Conservation (phyloP, 2,329 filamentous ascomycete genomes). For the Colletotrichum filicis region DNA sequence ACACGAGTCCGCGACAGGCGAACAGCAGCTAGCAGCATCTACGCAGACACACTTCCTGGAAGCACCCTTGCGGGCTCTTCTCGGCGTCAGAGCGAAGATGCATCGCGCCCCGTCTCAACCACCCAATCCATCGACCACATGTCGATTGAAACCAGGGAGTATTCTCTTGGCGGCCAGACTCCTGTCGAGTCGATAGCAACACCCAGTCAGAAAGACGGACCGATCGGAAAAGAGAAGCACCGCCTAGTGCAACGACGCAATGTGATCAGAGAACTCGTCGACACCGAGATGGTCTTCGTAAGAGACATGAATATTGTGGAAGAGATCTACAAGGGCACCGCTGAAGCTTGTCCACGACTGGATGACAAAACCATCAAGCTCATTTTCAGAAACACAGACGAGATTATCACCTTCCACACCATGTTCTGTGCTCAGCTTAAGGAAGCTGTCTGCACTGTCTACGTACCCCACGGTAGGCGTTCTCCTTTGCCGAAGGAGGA, state of each 20-base stretch:
- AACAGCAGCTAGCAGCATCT: slow-evolving; percentile 52
- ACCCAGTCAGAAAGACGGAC: slow-evolving; percentile 51
- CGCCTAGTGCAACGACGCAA: slow-evolving; percentile 84
- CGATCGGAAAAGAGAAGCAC: slow-evolving; percentile 68
- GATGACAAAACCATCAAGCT: slow-evolving; percentile 86
- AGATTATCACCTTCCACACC: slow-evolving; percentile 89
- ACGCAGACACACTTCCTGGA: slow-evolving; percentile 53
- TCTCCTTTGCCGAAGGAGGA: slow-evolving; percentile 54
- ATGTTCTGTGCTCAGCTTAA: slow-evolving; percentile 84
- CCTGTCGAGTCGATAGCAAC: slow-evolving; percentile 50
- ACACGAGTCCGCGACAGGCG: slow-evolving; percentile 39
- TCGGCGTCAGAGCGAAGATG: slow-evolving; percentile 58
- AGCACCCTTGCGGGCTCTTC: slow-evolving; percentile 55
- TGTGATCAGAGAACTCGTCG: slow-evolving; percentile 90
- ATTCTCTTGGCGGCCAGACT: slow-evolving; percentile 49
- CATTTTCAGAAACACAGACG: slow-evolving; percentile 92
- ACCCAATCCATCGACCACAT: slow-evolving; percentile 58
- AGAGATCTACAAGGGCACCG: slow-evolving; percentile 97
- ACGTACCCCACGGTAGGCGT: slow-evolving; percentile 69
- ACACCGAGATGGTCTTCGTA: slow-evolving; percentile 91
- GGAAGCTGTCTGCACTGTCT: slow-evolving; percentile 81
- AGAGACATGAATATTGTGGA: slow-evolving; percentile 97
- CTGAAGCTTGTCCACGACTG: slow-evolving; percentile 82
- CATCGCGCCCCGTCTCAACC: slow-evolving; percentile 53
- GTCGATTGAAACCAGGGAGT: slow-evolving; percentile 56